phyloP scores from a whole-genome alignment of 2,329 filamentous ascomycete species.

The Allantophomopsis lycopodina region DNA sequence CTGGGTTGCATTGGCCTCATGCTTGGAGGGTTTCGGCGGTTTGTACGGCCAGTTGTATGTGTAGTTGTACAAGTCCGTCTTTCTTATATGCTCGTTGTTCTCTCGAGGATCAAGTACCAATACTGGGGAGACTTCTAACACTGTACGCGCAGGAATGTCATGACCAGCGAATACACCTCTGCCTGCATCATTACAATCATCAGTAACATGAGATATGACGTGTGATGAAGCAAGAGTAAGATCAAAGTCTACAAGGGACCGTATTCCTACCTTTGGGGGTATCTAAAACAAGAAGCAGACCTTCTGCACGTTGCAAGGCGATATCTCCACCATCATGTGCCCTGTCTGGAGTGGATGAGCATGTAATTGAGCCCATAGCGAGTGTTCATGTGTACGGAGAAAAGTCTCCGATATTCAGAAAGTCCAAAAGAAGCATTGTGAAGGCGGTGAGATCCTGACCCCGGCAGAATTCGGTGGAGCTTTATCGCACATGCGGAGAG shows the following conservation, averaged over 20 bases:
- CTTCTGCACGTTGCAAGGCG: slow-evolving; percentile 23
- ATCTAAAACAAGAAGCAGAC: slow-evolving; percentile 27
- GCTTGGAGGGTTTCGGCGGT: slow-evolving; percentile 8
- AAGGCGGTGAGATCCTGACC: not conserved
- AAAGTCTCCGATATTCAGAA: too few relatives aligned
- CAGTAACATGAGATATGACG: not conserved
- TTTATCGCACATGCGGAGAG: too few relatives aligned
- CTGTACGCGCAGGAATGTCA: slow-evolving; percentile 29
- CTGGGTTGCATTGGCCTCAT: slow-evolving; percentile 5
- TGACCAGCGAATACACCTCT: slow-evolving; percentile 34
- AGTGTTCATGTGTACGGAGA: too few relatives aligned
- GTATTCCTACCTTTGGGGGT: slow-evolving; percentile 32
- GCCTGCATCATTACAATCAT: slow-evolving; percentile 20
- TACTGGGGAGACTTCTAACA: slow-evolving; percentile 37
- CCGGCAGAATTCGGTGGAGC: not conserved
- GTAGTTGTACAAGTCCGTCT: slow-evolving; percentile 38
- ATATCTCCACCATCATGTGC: slow-evolving; percentile 6
- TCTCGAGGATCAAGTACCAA: slow-evolving; percentile 31
- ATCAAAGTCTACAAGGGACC: too few relatives aligned
- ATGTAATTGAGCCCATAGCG: too few relatives aligned
- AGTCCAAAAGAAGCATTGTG: too few relatives aligned
- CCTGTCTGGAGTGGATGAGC: too few relatives aligned
- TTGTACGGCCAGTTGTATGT: slow-evolving; percentile 29
- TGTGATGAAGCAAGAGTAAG: too few relatives aligned
- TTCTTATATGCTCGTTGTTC: slow-evolving; percentile 30